phyloP scores from a whole-genome alignment of 2,329 filamentous ascomycete species.

The Alternaria arborescens region DNA sequence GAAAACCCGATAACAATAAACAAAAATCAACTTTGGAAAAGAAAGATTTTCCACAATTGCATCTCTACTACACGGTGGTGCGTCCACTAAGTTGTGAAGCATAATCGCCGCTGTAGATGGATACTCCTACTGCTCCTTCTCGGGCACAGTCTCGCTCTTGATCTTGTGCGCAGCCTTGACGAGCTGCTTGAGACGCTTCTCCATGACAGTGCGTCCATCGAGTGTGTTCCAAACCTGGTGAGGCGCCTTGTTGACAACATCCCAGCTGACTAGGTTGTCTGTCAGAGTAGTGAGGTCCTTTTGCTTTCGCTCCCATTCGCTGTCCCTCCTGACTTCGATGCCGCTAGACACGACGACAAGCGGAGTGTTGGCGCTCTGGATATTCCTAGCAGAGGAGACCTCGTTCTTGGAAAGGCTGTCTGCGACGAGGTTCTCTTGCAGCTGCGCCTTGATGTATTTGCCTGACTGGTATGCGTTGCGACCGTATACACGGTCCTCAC shows the following conservation, averaged over 20 bases:
- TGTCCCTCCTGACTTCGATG: slow-evolving; percentile 69
- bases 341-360: slow-evolving; percentile 86
- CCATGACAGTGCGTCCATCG: slow-evolving; percentile 77
- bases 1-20: slow-evolving; percentile 1
- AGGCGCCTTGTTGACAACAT: slow-evolving; percentile 83
- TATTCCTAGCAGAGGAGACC: slow-evolving; percentile 77
- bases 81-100: neutral
- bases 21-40: slow-evolving; percentile 1
- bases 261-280: slow-evolving; percentile 80
- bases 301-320: slow-evolving; percentile 84
- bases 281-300: slow-evolving; percentile 83
- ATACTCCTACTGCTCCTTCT: slow-evolving; percentile 4
- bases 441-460: slow-evolving; percentile 85
- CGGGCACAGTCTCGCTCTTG: slow-evolving; percentile 12
- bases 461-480: slow-evolving; percentile 78
- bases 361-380: slow-evolving; percentile 78
- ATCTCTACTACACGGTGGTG: neutral
- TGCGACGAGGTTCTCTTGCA: slow-evolving; percentile 92
- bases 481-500: slow-evolving; percentile 86
- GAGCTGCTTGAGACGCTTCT: slow-evolving; percentile 78
- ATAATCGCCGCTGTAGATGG: neutral
- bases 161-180: slow-evolving; percentile 55
- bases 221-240: slow-evolving; percentile 84
- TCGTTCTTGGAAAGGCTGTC: slow-evolving; percentile 85
- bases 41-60: neutral